Evolutionary conservation across 768 basidiomycete species (phyloP), one percentile per base, ranked within the genome.

Genomic region (Plicaturopsis crispa): DNA sequence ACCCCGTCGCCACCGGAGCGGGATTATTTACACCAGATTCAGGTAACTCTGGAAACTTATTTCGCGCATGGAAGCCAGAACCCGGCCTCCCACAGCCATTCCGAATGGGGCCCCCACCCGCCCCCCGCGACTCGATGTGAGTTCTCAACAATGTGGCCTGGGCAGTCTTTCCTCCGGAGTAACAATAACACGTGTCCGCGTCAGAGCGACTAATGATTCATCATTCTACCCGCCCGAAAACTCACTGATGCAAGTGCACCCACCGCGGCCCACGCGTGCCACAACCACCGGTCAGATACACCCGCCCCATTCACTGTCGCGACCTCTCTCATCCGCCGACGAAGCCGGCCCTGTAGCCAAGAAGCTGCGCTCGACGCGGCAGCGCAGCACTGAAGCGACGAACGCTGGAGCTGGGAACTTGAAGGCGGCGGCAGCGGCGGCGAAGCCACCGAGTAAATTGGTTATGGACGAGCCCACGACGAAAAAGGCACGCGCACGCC

Each of bases 401-500:
- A n/a, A n/a, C n/a, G n/a, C n/a, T n/a, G n/a, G n/a, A n/a, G n/a
- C n/a, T n/a, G n/a, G n/a, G n/a, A n/a, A n/a, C n/a, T n/a, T n/a
- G n/a, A n/a, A n/a, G n/a, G n/a, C n/a, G n/a, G n/a, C n/a, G n/a
- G n/a, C n/a, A n/a, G n/a, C n/a, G n/a, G n/a, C 52, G 49, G 59
- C 68, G 36, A 80, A 80, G 59, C 60, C n/a, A n/a, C n/a, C 72
- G 47, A 70, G 66, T 54, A 85, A 82, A 69, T 59, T 72, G 51
- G 65, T 64, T 55, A 59, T 70, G 52, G 80, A 81, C 64, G 80
- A 83, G 61, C 74, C 78, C 60, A 67, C 72, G n/a, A n/a, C n/a
- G 72, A 85, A 84, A 83, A 87, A 88, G 84, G 85, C 80, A 84
- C 78, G 83, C 80, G 78, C 77, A 72, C 82, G 80, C 78, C 80